phyloP scores from a whole-genome alignment of 192 early-diverging fungal species.

The Coemansia sp. region DNA sequence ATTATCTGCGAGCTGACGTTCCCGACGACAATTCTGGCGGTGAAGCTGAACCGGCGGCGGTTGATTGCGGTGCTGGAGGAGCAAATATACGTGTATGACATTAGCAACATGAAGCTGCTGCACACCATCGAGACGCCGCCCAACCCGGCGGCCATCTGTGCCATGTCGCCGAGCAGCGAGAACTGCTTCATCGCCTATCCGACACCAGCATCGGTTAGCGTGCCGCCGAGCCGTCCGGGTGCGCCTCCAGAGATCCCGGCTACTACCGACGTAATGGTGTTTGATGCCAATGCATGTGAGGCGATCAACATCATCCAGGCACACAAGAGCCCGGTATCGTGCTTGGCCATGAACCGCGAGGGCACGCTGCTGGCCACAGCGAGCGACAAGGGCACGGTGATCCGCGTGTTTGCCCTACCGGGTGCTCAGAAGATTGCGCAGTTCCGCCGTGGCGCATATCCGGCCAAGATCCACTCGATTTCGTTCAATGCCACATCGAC shows the following conservation, averaged over 20 bases:
- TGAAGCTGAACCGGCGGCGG: constrained; percentile 92
- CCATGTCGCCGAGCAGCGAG: constrained; percentile 88
- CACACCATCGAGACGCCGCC: constrained; percentile 94
- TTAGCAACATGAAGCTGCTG: constrained; percentile 96
- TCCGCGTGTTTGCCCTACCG: constrained; percentile 89
- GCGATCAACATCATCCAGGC: constrained; percentile 93
- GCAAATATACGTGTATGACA: constrained; percentile 96
- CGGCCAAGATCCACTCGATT: constrained; percentile 87
- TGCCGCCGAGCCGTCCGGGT: constrained; percentile 51
- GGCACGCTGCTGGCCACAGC: constrained; percentile 94
- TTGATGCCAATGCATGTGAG: constrained; percentile 84
- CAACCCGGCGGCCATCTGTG: constrained; percentile 84
- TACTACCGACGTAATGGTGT: constrained; percentile 70
- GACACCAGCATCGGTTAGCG: constrained; percentile 63
- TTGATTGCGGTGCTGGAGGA: constrained; percentile 94
- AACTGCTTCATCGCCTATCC: constrained; percentile 96
- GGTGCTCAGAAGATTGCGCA: constrained; percentile 83
- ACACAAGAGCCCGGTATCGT: constrained; percentile 87
- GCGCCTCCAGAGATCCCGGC: constrained; percentile 45
- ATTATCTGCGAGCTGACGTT: constrained; percentile 98
- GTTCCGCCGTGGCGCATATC: constrained; percentile 92
- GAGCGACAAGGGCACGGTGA: constrained; percentile 97
- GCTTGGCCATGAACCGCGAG: constrained; percentile 82
- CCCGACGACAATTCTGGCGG: constrained; percentile 85
- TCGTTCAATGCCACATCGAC: constrained; percentile 67